Evolutionary conservation across 768 basidiomycete species (phyloP).

Genomic region (Leccinum arenicola): DNA sequence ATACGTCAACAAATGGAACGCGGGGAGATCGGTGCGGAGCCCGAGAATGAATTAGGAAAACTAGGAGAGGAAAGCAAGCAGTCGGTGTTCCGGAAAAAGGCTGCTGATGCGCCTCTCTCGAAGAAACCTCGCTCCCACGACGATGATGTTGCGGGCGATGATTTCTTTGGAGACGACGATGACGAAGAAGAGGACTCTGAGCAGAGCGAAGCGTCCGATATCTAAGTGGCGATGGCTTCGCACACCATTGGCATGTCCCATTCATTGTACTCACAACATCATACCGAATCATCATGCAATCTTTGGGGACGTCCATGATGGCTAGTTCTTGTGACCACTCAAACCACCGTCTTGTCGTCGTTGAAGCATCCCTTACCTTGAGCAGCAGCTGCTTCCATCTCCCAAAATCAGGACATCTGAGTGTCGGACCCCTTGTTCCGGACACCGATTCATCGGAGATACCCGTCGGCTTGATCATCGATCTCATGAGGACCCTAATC

Average conservation of each 20-base stretch:
- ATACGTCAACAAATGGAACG: conserved; percentile 57
- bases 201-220: conserved; percentile 16
- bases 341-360: background rate
- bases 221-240: background rate
- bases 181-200: conserved; percentile 15
- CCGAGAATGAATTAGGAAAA: conserved; percentile 45
- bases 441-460: background rate
- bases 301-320: background rate
- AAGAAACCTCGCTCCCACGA: conserved; percentile 2
- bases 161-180: conserved; percentile 30
- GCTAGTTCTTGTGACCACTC: background rate
- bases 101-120: conserved; percentile 2
- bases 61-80: conserved; percentile 7
- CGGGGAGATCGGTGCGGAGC: conserved; percentile 57
- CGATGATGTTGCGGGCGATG: conserved; percentile 21
- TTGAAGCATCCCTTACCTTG: background rate
- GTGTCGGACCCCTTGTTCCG: background rate
- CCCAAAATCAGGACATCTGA: background rate
- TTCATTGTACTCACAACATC: conserved; percentile 77
- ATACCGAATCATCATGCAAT: conserved; percentile 17
- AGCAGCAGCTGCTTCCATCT: background rate
- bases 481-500: background rate
- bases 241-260: conserved; percentile 22
- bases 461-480: background rate
- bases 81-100: background rate